These are phyloP conservation scores for Tieghemostelium lacteum DNA, from an alignment of 78 protist genomes.

Conservation along the genomic window DNA sequence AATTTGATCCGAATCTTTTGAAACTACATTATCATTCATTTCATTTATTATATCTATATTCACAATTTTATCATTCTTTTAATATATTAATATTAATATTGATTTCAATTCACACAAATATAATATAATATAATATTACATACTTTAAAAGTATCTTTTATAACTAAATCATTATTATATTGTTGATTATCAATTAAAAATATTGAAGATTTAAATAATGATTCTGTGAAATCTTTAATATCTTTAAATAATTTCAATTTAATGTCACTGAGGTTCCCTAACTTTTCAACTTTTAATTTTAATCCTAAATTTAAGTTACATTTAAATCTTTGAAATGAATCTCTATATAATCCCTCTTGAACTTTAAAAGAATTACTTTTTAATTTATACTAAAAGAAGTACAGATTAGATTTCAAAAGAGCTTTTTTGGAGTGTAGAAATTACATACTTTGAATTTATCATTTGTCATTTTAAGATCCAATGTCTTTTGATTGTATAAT, in stretches of 20 bases:
- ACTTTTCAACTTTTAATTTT: no score
- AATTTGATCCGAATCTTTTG: background rate
- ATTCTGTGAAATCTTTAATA: background rate
- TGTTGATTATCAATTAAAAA: constrained; percentile 1
- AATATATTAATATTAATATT: background rate
- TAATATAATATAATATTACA: background rate
- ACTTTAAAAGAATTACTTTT: background rate
- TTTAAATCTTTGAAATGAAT: background rate
- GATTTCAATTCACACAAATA: background rate
- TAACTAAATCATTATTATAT: background rate
- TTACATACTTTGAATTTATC: background rate
- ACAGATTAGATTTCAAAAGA: background rate
- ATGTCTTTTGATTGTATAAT: background rate
- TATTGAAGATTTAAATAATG: background rate
- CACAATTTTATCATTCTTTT: background rate
- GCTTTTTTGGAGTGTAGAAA: background rate
- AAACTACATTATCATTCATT: background rate
- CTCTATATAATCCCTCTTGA: background rate
- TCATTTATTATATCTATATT: background rate
- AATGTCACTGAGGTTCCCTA: background rate
- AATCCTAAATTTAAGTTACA: background rate
- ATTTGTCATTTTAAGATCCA: constrained; percentile 1
- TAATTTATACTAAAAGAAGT: background rate
- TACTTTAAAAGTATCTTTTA: background rate
- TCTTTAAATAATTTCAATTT: background rate